A percentile compares a stretch with the other conserved stretches of the same genome.
Evolutionary conservation across 257 asterid species (phyloP).

Genomic region (Fraxinus excelsior): DNA sequence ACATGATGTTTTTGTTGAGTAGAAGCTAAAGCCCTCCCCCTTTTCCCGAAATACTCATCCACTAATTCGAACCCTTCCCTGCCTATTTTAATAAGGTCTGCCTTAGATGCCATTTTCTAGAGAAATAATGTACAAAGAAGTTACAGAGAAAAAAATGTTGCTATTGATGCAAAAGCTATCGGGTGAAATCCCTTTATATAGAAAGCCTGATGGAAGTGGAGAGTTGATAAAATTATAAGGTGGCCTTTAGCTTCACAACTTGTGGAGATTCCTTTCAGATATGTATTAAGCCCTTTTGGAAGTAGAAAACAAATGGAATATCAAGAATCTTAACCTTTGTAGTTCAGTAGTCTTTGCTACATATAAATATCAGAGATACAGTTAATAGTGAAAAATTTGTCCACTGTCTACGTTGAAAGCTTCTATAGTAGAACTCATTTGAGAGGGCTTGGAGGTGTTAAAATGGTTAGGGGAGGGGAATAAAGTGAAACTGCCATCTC

Average conservation of each 20-base stretch:
- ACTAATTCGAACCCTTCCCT: conserved; percentile 31
- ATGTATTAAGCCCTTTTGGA: not conserved
- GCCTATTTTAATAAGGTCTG: conserved; percentile 23
- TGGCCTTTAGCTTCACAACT: conserved; percentile 28
- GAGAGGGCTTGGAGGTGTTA: not conserved
- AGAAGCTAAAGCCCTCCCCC: not conserved
- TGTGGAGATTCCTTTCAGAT: conserved; percentile 42
- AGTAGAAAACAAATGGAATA: not conserved
- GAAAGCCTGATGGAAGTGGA: conserved; percentile 11
- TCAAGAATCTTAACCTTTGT: not conserved
- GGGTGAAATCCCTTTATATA: conserved; percentile 32
- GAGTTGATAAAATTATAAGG: not conserved
- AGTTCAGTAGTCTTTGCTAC: no score
- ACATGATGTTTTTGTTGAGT: not conserved
- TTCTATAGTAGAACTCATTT: conserved; percentile 21
- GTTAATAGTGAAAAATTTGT: not conserved
- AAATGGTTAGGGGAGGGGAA: no score
- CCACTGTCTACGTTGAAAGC: conserved; percentile 17
- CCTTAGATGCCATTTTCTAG: conserved; percentile 30
- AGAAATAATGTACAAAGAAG: not conserved
- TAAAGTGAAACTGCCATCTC: no score
- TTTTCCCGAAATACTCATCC: conserved; percentile 24
- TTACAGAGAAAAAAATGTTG: not conserved
- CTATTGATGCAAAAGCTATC: conserved; percentile 16
- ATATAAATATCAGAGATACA: not conserved